These are phyloP conservation scores for Prunus yedoensis DNA, from an alignment of 331 rosid species.

Conservation along the genomic window DNA sequence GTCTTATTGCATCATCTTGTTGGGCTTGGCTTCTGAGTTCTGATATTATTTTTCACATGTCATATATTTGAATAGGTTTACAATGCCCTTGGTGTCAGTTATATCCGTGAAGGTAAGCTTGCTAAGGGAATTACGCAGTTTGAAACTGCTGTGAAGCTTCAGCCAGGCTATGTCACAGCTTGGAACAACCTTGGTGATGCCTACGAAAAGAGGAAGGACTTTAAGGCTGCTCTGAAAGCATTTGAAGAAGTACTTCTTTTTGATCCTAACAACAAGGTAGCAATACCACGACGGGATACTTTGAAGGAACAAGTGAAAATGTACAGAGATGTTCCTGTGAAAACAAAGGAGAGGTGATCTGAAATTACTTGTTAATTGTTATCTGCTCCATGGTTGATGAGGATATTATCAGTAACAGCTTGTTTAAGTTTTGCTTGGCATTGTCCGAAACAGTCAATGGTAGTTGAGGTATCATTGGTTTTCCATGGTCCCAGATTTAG, in stretches of 20 bases:
- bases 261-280: constrained; percentile 91
- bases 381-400: not conserved
- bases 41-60: not conserved
- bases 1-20: not conserved
- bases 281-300: constrained; percentile 78
- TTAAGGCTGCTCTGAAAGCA: constrained; percentile 70
- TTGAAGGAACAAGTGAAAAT: constrained; percentile 58
- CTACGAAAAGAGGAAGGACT: constrained; percentile 75
- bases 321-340: constrained; percentile 72
- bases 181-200: constrained; percentile 99
- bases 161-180: constrained; percentile 94
- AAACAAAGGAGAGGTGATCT: constrained; percentile 52
- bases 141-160: constrained; percentile 87
- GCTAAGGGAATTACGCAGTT: constrained; percentile 83
- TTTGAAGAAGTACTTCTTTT: constrained; percentile 92
- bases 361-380: not conserved
- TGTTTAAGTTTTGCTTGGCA: constrained; percentile 13
- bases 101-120: constrained; percentile 74
- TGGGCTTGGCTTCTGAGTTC: not conserved
- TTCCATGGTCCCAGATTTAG: constrained; percentile 9
- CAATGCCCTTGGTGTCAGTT: constrained; percentile 90
- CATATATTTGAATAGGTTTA: constrained; percentile 54
- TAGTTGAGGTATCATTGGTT: not conserved
- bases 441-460: constrained; percentile 3
- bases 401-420: constrained; percentile 1